phyloP scores from a whole-genome alignment of 2,329 filamentous ascomycete genomes.

The Alternaria alternata region DNA sequence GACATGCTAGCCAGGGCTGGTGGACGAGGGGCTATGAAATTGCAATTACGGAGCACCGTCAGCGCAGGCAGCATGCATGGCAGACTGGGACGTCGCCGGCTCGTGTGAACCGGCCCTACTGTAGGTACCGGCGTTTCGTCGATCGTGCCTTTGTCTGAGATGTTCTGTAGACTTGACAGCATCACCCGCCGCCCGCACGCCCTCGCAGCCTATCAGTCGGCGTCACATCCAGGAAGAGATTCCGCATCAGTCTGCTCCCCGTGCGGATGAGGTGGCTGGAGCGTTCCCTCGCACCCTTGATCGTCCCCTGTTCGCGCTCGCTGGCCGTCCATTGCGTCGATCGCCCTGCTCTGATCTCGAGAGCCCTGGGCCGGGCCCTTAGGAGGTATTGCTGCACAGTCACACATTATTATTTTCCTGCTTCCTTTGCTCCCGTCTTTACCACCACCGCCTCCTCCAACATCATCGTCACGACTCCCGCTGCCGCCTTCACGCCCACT shows the following conservation, averaged over 20 bases:
- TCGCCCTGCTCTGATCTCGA: conserved; percentile 20
- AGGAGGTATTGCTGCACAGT: conserved; percentile 12
- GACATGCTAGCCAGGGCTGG: not conserved
- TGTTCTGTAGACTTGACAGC: conserved; percentile 16
- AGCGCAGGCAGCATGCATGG: not conserved
- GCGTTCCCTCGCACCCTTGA: not conserved
- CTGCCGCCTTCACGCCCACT: conserved; percentile 1
- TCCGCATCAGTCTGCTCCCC: conserved; percentile 8
- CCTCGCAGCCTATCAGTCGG: conserved; percentile 8
- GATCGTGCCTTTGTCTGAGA: conserved; percentile 12
- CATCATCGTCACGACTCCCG: conserved; percentile 10
- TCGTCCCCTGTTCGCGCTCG: not conserved
- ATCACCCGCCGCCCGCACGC: conserved; percentile 9
- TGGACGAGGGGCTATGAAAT: conserved; percentile 1
- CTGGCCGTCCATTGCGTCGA: conserved; percentile 7
- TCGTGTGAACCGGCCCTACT: conserved; percentile 20
- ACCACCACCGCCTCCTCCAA: conserved; percentile 9
- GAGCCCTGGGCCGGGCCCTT: not conserved
- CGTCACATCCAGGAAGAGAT: conserved; percentile 5
- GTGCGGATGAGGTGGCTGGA: conserved; percentile 6
- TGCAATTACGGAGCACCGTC: conserved; percentile 3
- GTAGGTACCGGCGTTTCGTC: conserved; percentile 17
- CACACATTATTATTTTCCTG: conserved; percentile 16
- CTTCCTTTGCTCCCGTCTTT: conserved; percentile 18
- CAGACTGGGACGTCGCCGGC: not conserved